Base-by-base conservation (phyloP, 2,329 filamentous ascomycete genomes). In the Teratosphaeria zuluensis region DNA sequence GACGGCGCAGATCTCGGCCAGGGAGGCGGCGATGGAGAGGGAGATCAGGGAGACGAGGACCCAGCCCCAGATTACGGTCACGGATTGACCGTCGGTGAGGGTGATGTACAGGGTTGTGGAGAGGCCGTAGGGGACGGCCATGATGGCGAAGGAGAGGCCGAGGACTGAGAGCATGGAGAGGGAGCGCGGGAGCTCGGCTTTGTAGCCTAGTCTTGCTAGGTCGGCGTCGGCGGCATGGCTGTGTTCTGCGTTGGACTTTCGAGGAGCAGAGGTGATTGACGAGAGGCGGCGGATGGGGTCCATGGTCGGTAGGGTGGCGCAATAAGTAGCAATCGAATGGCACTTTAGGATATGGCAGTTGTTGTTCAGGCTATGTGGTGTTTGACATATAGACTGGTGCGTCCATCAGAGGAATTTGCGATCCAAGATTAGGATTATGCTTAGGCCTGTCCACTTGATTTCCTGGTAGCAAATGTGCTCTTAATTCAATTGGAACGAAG, bases 61-160 rank as follows among this genome's bases (percentile, higher is more conserved):
- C 84, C 82, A 89, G 48, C 87, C 87, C 79, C 83, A 89, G 63
- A 89, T 75, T 48, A 89, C 80, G 28, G 84, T 87, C 16, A 89
- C 86, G 51, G 79, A 80, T 70, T 87, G 84, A 24, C 87, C 87
- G 70, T 89, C 84, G 19, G 81, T 81, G 31, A 89, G 77, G 24
- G 83, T 84, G 69, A 88, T 86, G 73, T 83, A 84, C 62, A 89
- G 76, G 1, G 86, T 89, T 16, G 86, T 88, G 32, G 79, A 83
- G 42, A 88, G 76, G 38, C 86, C 86, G 64, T 85, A 87, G 0
- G 84, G 84, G 11, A 85, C 84, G 11, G 86, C 86, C 84, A 89
- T 89, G 71, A 90, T 89, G 56, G 86, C 86, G 68, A 89, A 89
- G 52, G 84, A 87, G 73, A 86, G 67, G 55, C 86, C 86, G 52